Base-by-base conservation (phyloP, 2,329 filamentous ascomycete genomes). In the Cladosporium velox region DNA sequence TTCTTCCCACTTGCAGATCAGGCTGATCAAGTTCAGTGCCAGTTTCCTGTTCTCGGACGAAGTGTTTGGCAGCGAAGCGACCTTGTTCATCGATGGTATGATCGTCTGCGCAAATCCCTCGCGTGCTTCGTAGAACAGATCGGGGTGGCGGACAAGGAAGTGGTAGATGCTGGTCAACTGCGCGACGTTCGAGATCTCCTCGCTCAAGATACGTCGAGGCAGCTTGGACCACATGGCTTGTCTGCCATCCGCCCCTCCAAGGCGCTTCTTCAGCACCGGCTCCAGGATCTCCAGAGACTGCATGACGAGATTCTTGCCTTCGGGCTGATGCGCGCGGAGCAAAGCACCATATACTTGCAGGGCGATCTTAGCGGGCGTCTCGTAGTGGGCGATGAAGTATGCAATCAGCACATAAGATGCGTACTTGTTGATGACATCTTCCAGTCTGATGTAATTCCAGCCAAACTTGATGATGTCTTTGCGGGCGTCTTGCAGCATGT, bases 381-480 rank as follows among this genome's bases (percentile, higher is more conserved):
- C 96, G 75, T 96, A 99, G 70, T 96, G 91, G 0, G 92, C 92
- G 72, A 99, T 97, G 81, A 99, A 99, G 79, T 97, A 99, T 2
- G 92, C 93, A 68, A 99, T 96, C 6, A 99, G 88, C 5, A 97
- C 94, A 73, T 99, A 99, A 2, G 95, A 93, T 0, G 94, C 95
- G 77, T 98, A 95, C 78, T 99, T 99, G 83, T 98, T 99, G 82
- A 99, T 97, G 66, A 97, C 91, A 77, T 99, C 95, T 75, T 99
- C 96, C n/a, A 99, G 86, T 28, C 92, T 88, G 73, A 99, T 99
- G 76, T 97, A 98, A 21, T 93, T 97, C 95, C 95, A 99, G 3
- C 93, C 93, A 78, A 98, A 99, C 79, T 97, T 98, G 75, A 99
- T 99, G 68, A 99, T 94, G 70, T 99, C 95, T 79, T 99, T 99